These are phyloP conservation scores for Penicillium rolfsii DNA, from an alignment of 2,329 filamentous ascomycete species.

Conservation along the genomic window DNA sequence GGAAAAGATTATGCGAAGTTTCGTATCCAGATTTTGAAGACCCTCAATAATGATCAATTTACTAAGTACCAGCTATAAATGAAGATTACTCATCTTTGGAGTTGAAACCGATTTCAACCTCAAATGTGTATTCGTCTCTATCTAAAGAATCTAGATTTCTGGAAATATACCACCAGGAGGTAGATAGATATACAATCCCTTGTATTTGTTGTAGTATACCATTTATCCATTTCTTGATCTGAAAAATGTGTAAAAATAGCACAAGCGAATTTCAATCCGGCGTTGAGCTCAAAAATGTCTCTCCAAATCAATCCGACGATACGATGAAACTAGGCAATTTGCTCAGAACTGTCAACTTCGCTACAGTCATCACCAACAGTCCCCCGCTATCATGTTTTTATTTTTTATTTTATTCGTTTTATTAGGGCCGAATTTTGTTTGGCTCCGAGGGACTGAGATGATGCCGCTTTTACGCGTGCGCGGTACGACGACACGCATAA, in stretches of 20 bases:
- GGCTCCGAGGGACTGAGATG: background rate
- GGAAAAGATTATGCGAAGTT: no score
- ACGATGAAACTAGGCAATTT: background rate
- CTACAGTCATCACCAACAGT: background rate
- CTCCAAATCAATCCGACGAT: background rate
- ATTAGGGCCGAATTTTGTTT: background rate
- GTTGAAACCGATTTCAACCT: no score
- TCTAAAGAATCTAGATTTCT: constrained; percentile 22
- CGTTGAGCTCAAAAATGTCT: background rate
- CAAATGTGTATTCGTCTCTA: no score
- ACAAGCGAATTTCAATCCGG: background rate
- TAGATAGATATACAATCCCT: background rate
- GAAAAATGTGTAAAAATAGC: background rate
- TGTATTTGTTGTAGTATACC: background rate
- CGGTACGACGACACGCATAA: background rate
- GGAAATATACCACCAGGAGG: constrained; percentile 25
- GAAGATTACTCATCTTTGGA: no score
- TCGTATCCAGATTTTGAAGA: no score
- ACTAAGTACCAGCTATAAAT: no score
- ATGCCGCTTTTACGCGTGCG: background rate
- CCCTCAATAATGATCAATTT: no score
- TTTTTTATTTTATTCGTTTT: background rate
- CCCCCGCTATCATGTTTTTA: background rate
- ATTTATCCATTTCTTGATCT: background rate
- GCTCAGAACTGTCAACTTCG: background rate